These are phyloP conservation scores for Euphrasia arctica DNA, from an alignment of 305 asterid genomes.

Conservation along the genomic window DNA sequence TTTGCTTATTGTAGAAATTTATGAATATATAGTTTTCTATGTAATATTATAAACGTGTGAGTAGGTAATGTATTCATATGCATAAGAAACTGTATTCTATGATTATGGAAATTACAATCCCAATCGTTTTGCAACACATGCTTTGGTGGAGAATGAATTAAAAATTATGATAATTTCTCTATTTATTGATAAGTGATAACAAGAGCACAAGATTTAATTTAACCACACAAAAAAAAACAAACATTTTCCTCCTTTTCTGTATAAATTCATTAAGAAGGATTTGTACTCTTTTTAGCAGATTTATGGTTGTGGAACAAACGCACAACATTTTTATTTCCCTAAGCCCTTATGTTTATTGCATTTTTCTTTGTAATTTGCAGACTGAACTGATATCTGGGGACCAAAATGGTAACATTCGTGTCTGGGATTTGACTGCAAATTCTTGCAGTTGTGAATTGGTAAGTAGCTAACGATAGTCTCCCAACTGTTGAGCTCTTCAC, in stretches of 20 bases:
- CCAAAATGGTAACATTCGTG: conserved; percentile 97
- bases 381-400: conserved; percentile 97
- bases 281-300: not conserved
- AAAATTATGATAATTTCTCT: not conserved
- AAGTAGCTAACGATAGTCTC: conserved; percentile 26
- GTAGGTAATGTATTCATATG: no score
- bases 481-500: not conserved
- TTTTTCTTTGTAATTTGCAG: conserved; percentile 35
- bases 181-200: not conserved
- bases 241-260: not conserved
- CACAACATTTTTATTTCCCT: not conserved
- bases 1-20: no score
- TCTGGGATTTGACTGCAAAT: conserved; percentile 98
- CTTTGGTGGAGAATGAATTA: conserved; percentile 1
- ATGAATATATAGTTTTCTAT: no score
- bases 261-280: not conserved
- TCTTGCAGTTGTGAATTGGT: conserved; percentile 99
- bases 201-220: not conserved
- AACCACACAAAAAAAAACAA: not conserved
- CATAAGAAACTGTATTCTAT: no score
- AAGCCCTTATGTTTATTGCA: not conserved
- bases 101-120: not conserved
- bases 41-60: no score
- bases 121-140: not conserved
- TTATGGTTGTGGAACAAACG: not conserved